These are phyloP conservation scores for Capronia coronata DNA, from an alignment of 2,329 filamentous ascomycete genomes.

Conservation along the genomic window DNA sequence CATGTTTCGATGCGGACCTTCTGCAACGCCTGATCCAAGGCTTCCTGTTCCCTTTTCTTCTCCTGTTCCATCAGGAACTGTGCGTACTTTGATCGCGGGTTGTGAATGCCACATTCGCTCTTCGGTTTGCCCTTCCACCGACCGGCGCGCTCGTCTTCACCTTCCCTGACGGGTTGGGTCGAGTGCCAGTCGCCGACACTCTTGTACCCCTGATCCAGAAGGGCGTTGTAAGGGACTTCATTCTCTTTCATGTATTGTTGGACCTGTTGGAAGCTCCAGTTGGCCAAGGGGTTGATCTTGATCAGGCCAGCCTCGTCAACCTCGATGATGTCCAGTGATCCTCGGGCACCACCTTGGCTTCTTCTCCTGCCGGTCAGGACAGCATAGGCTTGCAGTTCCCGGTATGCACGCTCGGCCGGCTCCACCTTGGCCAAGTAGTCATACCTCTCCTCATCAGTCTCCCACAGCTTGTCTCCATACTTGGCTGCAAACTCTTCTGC, in stretches of 20 bases:
- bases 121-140: slow-evolving; percentile 95
- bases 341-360: slow-evolving; percentile 88
- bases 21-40: slow-evolving; percentile 41
- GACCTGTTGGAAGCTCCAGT: slow-evolving; percentile 89
- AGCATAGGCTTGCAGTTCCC: slow-evolving; percentile 77
- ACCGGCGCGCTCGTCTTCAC: slow-evolving; percentile 91
- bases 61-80: slow-evolving; percentile 73
- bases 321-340: slow-evolving; percentile 84
- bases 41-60: slow-evolving; percentile 57
- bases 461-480: slow-evolving; percentile 79
- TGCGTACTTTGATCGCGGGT: slow-evolving; percentile 89
- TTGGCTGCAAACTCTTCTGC: slow-evolving; percentile 70
- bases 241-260: slow-evolving; percentile 79
- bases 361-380: slow-evolving; percentile 86
- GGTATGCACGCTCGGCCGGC: slow-evolving; percentile 84
- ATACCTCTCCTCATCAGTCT: slow-evolving; percentile 79
- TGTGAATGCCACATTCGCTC: slow-evolving; percentile 98
- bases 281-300: slow-evolving; percentile 96
- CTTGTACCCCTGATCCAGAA: slow-evolving; percentile 94
- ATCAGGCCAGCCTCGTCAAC: slow-evolving; percentile 84
- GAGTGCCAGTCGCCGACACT: slow-evolving; percentile 98
- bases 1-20: slow-evolving; percentile 20
- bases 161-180: slow-evolving; percentile 78
- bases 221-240: slow-evolving; percentile 85
- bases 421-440: slow-evolving; percentile 98